Evolutionary conservation across 352 stramenopile genomes (phyloP).

Genomic region (Elongisporangium anandrum): DNA sequence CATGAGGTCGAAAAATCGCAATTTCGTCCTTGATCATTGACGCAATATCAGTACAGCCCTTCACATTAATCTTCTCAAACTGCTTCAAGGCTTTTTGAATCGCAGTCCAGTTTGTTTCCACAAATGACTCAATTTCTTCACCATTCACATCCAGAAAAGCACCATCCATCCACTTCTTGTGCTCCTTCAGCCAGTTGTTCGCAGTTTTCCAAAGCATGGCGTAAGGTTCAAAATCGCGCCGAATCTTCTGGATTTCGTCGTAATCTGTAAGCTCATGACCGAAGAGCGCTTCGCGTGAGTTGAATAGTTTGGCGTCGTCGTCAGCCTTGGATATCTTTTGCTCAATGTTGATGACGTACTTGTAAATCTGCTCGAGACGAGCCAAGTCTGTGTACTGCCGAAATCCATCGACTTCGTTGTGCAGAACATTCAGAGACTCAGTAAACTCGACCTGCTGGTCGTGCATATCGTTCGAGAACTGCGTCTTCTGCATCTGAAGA

Average conservation of each 20-base stretch:
- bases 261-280: conserved; percentile 90
- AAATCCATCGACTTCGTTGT: conserved; percentile 87
- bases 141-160: conserved; percentile 89
- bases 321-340: conserved; percentile 86
- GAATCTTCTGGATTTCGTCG: conserved; percentile 85
- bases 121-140: conserved; percentile 90
- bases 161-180: conserved; percentile 91
- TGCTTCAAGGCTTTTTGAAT: conserved; percentile 92
- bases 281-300: conserved; percentile 89
- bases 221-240: conserved; percentile 92
- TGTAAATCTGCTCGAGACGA: conserved; percentile 83
- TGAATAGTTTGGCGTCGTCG: conserved; percentile 89
- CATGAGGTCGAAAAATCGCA: conserved; percentile 89
- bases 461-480: conserved; percentile 88
- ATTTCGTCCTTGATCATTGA: conserved; percentile 92
- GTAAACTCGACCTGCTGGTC: conserved; percentile 92
- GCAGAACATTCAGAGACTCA: conserved; percentile 72
- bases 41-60: conserved; percentile 86
- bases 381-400: conserved; percentile 84
- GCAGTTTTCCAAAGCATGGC: conserved; percentile 92
- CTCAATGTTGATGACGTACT: conserved; percentile 83
- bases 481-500: conserved; percentile 75
- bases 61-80: conserved; percentile 89
- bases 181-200: conserved; percentile 88
- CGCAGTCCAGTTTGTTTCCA: conserved; percentile 71